These are phyloP conservation scores for Sporothrix humicola DNA, from an alignment of 2,329 filamentous ascomycete genomes.

Conservation along the genomic window DNA sequence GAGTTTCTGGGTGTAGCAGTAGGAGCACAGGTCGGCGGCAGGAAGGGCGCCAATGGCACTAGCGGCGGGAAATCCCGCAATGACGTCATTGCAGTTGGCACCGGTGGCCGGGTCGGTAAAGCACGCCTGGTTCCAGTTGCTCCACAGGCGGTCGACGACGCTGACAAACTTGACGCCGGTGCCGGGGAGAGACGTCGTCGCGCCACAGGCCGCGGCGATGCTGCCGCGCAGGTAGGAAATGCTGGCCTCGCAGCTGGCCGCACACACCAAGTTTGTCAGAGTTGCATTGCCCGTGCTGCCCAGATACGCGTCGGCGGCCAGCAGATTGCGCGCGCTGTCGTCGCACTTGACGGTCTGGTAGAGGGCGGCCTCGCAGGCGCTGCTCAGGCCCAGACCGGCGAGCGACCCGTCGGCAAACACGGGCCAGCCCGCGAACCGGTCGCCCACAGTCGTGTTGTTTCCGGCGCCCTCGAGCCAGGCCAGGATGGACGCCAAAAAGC, in stretches of 20 bases:
- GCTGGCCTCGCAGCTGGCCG: background rate
- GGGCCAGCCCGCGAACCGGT: background rate
- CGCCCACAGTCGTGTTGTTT: background rate
- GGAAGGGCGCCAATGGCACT: background rate
- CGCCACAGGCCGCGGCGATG: background rate
- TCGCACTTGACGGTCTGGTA: conserved; percentile 1
- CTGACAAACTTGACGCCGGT: conserved; percentile 6
- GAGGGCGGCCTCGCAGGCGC: background rate
- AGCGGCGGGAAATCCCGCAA: background rate
- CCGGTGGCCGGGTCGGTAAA: conserved; percentile 2
- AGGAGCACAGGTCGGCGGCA: conserved; percentile 6
- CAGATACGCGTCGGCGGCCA: conserved; percentile 1
- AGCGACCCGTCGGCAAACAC: conserved; percentile 1
- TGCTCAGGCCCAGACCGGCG: background rate
- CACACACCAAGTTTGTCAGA: background rate
- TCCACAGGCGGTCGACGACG: conserved; percentile 21
- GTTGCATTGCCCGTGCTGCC: background rate
- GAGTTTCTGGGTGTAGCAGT: conserved; percentile 15
- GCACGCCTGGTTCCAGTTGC: conserved; percentile 25
- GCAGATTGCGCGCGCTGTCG: background rate
- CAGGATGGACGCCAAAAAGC: background rate
- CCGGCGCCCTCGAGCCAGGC: conserved; percentile 5
- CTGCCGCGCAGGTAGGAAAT: background rate
- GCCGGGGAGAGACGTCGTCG: background rate
- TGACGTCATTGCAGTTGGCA: conserved; percentile 8